These are phyloP conservation scores for Camelina sativa DNA, from an alignment of 345 rosid species.

Conservation along the genomic window DNA sequence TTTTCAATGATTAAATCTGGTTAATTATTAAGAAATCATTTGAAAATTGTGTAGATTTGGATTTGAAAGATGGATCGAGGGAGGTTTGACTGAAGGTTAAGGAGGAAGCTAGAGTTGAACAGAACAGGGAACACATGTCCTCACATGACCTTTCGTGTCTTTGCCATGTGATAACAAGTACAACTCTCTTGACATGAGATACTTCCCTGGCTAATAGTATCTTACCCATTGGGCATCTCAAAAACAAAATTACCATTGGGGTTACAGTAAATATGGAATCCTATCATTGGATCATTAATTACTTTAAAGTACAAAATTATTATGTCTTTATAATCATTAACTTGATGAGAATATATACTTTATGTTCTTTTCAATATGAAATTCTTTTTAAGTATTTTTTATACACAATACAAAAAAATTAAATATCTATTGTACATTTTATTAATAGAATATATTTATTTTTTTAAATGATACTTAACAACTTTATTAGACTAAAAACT, in stretches of 20 bases:
- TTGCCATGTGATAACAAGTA: slow-evolving; percentile 43
- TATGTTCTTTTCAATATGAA: not conserved
- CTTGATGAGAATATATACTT: not conserved
- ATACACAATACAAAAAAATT: not conserved
- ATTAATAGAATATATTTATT: not conserved
- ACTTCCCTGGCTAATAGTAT: not conserved
- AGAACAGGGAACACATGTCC: slow-evolving; percentile 40
- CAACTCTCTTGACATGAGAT: slow-evolving; percentile 34
- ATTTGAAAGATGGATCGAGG: slow-evolving; percentile 13
- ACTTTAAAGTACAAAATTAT: not conserved
- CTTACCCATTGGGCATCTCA: not conserved
- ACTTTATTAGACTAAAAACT: not conserved
- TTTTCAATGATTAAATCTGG: slow-evolving; percentile 21
- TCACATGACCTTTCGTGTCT: slow-evolving; percentile 41
- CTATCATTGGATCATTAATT: not conserved
- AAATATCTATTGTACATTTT: not conserved
- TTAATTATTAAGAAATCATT: slow-evolving; percentile 8
- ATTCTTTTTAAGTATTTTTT: not conserved
- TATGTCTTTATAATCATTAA: not conserved
- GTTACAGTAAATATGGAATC: not conserved
- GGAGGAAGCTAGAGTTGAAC: slow-evolving; percentile 8
- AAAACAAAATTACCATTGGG: not conserved
- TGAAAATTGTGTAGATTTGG: slow-evolving; percentile 19
- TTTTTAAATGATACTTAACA: not conserved
- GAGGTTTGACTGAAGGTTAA: slow-evolving; percentile 34